These are phyloP conservation scores for Diophrys appendiculata DNA, from an alignment of 73 alveolate species.

Conservation along the genomic window DNA sequence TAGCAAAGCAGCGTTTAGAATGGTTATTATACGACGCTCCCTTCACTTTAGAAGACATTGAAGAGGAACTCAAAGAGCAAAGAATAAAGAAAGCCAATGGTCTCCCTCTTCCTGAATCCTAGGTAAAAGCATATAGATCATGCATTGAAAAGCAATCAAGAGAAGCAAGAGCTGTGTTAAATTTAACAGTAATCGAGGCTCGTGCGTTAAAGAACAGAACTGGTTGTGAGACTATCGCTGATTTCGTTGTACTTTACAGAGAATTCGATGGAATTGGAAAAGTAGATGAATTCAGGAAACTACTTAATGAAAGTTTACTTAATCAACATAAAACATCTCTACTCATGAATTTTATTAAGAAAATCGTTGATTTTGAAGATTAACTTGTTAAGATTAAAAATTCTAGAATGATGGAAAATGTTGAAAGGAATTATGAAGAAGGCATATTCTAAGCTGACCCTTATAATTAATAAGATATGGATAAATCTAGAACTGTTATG, in stretches of 20 bases:
- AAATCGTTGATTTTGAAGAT: conserved; percentile 38
- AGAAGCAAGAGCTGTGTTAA: conserved; percentile 39
- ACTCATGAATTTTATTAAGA: conserved; percentile 3
- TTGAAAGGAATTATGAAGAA: conserved; percentile 11
- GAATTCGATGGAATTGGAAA: conserved; percentile 39
- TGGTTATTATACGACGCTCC: conserved; percentile 51
- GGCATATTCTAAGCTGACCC: conserved; percentile 16
- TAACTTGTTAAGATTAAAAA: conserved; percentile 24
- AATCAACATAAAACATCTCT: conserved; percentile 13
- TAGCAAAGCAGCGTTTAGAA: conserved; percentile 47
- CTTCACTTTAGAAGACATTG: conserved; percentile 28
- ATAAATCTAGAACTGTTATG: not conserved
- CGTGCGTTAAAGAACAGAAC: conserved; percentile 53
- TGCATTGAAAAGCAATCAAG: conserved; percentile 20
- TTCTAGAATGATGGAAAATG: conserved; percentile 8
- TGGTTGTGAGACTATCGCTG: conserved; percentile 54
- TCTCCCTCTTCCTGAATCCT: not conserved
- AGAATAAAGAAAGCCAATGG: conserved; percentile 4
- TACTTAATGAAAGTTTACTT: conserved; percentile 28
- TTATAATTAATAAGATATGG: not conserved
- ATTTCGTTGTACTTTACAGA: conserved; percentile 41
- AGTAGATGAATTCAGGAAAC: not conserved
- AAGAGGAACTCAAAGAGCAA: conserved; percentile 22
- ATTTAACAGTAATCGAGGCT: conserved; percentile 24
- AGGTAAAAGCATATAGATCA: not conserved